Conservation (phyloP, 192 early-diverging fungal species). For the Entomortierella parvispora region DNA sequence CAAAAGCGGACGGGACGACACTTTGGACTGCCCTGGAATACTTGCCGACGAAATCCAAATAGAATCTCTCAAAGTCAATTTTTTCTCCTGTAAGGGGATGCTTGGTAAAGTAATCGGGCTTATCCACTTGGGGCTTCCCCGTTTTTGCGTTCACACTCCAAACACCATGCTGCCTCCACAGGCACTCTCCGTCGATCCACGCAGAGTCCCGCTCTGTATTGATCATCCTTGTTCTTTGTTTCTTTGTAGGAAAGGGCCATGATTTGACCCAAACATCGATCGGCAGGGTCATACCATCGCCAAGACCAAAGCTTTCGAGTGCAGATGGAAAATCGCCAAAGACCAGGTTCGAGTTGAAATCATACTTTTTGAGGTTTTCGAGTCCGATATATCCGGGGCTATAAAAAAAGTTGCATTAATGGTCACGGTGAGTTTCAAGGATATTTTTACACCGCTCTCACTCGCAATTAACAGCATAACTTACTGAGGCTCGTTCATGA, state of each 20-base stretch:
- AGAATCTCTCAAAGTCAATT: slow-evolving; percentile 74
- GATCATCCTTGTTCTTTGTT: slow-evolving; percentile 60
- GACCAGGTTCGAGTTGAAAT: slow-evolving; percentile 71
- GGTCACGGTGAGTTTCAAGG: not conserved
- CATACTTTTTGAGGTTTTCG: slow-evolving; percentile 63
- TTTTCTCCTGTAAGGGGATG: slow-evolving; percentile 64
- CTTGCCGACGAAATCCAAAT: slow-evolving; percentile 75
- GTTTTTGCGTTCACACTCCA: slow-evolving; percentile 69
- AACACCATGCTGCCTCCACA: slow-evolving; percentile 84
- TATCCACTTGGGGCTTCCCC: slow-evolving; percentile 58
- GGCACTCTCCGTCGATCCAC: slow-evolving; percentile 73
- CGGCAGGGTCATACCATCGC: slow-evolving; percentile 73
- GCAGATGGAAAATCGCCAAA: slow-evolving; percentile 78
- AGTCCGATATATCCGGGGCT: slow-evolving; percentile 83
- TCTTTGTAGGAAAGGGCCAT: slow-evolving; percentile 79
- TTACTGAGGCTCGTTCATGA: slow-evolving; percentile 80
- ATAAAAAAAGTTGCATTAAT: not conserved
- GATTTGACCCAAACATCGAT: slow-evolving; percentile 81
- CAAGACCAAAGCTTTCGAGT: slow-evolving; percentile 81
- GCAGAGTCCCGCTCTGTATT: slow-evolving; percentile 68
- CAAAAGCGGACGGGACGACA: slow-evolving; percentile 58
- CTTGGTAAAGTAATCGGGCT: slow-evolving; percentile 74
- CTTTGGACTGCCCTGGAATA: slow-evolving; percentile 72
- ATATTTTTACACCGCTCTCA: slow-evolving; percentile 24
- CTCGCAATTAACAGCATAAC: slow-evolving; percentile 6